These are phyloP conservation scores for Lasiosphaeria ovina DNA, from an alignment of 495 filamentous ascomycete genomes.

Conservation along the genomic window DNA sequence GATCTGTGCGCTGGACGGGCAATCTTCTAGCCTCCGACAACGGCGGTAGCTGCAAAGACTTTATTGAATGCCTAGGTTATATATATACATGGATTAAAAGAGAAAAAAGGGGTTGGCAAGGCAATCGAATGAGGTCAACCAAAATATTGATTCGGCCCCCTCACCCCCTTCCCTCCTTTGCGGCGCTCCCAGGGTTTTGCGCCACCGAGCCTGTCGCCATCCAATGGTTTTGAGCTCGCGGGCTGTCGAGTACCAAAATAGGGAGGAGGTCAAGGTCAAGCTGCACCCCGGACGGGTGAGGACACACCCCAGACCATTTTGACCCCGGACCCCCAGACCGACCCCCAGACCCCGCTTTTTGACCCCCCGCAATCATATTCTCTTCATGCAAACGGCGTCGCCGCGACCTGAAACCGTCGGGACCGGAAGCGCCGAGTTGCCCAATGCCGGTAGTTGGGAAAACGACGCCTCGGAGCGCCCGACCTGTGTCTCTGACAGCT, in stretches of 20 bases:
- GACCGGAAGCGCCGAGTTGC: conserved; percentile 1
- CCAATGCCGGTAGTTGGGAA: background rate
- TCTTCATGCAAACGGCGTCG: background rate
- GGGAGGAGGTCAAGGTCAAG: background rate
- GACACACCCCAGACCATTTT: background rate
- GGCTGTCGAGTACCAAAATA: background rate
- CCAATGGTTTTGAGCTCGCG: background rate
- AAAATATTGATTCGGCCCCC: background rate
- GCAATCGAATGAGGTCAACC: background rate
- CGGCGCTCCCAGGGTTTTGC: background rate
- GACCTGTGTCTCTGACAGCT: background rate
- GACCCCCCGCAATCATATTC: background rate
- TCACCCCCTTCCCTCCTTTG: background rate
- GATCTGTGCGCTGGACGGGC: too few relatives aligned
- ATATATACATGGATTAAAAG: too few relatives aligned
- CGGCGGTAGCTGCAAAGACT: too few relatives aligned
- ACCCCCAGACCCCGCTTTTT: conserved; percentile 3
- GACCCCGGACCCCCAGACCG: background rate
- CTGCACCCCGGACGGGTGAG: background rate
- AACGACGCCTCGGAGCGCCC: background rate
- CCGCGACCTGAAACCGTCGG: background rate
- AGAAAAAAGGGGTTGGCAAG: background rate
- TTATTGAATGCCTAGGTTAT: too few relatives aligned
- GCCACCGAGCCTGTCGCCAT: background rate
- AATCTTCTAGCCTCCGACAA: too few relatives aligned